Conservation (phyloP, 371 early-diverging fungal genomes). For the Mortierella sp. region DNA sequence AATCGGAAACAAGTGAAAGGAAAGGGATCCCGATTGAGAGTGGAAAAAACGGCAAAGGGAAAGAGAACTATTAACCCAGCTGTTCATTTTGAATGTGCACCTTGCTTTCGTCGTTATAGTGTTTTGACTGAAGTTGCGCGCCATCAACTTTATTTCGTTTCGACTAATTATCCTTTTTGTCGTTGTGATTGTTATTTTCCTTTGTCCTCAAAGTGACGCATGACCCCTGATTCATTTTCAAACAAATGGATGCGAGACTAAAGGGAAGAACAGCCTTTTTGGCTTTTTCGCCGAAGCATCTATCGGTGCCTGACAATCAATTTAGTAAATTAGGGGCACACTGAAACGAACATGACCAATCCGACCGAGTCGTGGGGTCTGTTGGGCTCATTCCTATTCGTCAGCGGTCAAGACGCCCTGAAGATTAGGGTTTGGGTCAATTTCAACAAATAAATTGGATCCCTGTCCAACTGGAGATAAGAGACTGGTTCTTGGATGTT, state of each 20-base stretch:
- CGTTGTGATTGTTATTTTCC: too few relatives aligned
- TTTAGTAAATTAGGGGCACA: not conserved
- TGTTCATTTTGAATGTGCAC: not conserved
- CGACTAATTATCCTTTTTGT: not conserved
- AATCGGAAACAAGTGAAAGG: not conserved
- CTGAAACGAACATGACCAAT: not conserved
- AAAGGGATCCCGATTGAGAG: not conserved
- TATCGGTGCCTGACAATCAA: too few relatives aligned
- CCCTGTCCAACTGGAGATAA: not conserved
- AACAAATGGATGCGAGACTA: too few relatives aligned
- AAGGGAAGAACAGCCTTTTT: too few relatives aligned
- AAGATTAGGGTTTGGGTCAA: not conserved
- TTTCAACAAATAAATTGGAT: not conserved
- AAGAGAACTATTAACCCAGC: not conserved
- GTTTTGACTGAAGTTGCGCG: not conserved
- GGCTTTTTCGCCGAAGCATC: too few relatives aligned
- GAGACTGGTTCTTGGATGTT: not conserved
- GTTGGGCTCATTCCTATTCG: not conserved
- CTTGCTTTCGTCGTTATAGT: too few relatives aligned
- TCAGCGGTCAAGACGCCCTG: not conserved
- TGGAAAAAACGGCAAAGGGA: not conserved
- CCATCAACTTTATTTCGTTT: not conserved
- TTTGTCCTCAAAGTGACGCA: not conserved
- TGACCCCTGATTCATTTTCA: too few relatives aligned
- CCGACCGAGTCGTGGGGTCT: not conserved